Evolutionary conservation across 176 grass and related monocot genomes (phyloP).

Genomic region (Bolboschoenus planiculmis): DNA sequence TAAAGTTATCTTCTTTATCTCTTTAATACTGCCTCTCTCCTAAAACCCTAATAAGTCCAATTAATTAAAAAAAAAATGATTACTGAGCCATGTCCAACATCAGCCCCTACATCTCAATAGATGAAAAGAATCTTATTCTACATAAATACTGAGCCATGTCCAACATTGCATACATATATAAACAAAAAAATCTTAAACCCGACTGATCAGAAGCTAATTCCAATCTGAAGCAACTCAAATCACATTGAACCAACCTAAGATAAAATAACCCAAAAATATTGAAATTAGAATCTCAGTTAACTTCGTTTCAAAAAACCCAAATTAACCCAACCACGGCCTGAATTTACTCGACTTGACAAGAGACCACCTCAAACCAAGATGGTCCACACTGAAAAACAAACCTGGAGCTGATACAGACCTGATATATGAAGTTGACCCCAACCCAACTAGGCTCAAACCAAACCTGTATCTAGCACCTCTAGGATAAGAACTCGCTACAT

Average conservation of each 20-base stretch:
- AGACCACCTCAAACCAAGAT: neutral
- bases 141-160: neutral
- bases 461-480: neutral
- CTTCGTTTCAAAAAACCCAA: neutral
- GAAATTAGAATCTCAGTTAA: neutral
- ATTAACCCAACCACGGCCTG: neutral
- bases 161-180: neutral
- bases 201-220: neutral
- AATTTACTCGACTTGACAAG: neutral
- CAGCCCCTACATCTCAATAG: neutral
- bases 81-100: too few relatives aligned
- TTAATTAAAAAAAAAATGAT: too few relatives aligned
- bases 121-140: neutral
- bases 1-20: too few relatives aligned
- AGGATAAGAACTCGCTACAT: neutral
- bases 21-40: too few relatives aligned
- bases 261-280: neutral
- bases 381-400: neutral
- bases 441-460: neutral
- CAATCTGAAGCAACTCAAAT: neutral
- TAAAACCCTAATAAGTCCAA: too few relatives aligned
- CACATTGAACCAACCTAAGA: neutral
- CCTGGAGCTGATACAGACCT: slow-evolving; percentile 1
- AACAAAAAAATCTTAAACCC: neutral
- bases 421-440: neutral